phyloP scores from a whole-genome alignment of 225 moss, liverwort and hornwort species.

The Bryoerythrophyllum caledonicum region DNA sequence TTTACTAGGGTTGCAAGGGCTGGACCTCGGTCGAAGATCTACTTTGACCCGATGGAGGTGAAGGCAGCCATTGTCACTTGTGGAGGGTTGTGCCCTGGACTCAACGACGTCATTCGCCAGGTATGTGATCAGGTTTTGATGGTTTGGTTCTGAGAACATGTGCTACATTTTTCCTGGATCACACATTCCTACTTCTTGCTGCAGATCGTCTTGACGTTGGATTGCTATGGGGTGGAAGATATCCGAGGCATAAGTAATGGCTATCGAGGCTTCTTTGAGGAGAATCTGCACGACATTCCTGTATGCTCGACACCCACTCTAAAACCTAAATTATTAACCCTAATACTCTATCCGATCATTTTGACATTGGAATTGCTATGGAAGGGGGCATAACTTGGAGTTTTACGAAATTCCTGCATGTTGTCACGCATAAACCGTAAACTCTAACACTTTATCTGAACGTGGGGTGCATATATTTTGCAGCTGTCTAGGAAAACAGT shows the following conservation, averaged over 20 bases:
- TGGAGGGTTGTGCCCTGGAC: constrained; percentile 94
- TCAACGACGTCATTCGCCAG: constrained; percentile 96
- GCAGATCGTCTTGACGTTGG: constrained; percentile 95
- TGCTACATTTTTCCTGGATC: too few relatives aligned
- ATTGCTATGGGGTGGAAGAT: constrained; percentile 83
- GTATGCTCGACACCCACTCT: constrained; percentile 44
- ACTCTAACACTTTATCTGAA: neutral
- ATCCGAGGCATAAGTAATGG: constrained; percentile 87
- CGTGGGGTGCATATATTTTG: constrained; percentile 13
- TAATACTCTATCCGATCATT: neutral
- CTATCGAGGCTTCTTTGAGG: constrained; percentile 89
- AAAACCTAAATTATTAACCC: too few relatives aligned
- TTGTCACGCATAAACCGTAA: neutral
- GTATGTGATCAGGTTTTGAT: constrained; percentile 21
- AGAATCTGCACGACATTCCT: constrained; percentile 61
- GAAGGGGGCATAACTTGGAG: constrained; percentile 80
- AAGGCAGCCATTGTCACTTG: constrained; percentile 93
- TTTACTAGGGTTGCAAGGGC: constrained; percentile 90
- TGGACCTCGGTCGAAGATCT: constrained; percentile 82
- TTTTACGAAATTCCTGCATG: constrained; percentile 77
- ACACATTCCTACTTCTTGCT: neutral
- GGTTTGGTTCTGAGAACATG: too few relatives aligned
- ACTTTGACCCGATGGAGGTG: constrained; percentile 71
- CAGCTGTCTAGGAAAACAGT: constrained; percentile 85
- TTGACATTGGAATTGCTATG: constrained; percentile 63